Percentiles rank a stretch among this genome's conserved stretches.
Conservation (phyloP, 306 rosid species). For the Castanospermum australe region DNA sequence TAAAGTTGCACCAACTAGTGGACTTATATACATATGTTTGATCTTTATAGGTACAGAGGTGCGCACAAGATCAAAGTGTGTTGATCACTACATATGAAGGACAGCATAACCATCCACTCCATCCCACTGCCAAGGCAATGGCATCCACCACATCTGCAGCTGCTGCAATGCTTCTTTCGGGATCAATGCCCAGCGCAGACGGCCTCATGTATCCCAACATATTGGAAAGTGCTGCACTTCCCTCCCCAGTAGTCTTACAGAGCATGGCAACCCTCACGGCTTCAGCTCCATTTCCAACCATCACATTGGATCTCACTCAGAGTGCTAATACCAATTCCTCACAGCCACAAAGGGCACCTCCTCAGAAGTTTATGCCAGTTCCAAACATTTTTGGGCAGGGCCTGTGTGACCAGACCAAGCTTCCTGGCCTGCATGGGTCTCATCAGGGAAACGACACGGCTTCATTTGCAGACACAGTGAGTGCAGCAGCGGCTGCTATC, state of each 20-base stretch:
- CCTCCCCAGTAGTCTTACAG: conserved; percentile 32
- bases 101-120: conserved; percentile 62
- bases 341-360: neutral
- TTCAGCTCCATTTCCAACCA: conserved; percentile 73
- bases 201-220: conserved; percentile 32
- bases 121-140: conserved; percentile 63
- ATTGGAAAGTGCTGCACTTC: conserved; percentile 28
- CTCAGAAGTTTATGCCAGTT: neutral
- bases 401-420: neutral
- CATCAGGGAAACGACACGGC: conserved; percentile 27
- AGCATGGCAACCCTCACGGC: conserved; percentile 59
- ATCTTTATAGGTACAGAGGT: conserved; percentile 57
- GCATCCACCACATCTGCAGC: conserved; percentile 66
- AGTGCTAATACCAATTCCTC: neutral
- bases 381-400: neutral
- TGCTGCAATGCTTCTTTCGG: conserved; percentile 59
- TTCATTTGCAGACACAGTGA: conserved; percentile 27
- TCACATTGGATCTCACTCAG: conserved; percentile 62
- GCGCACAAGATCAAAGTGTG: conserved; percentile 54
- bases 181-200: conserved; percentile 55
- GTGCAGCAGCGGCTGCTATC: conserved; percentile 45
- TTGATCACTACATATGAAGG: conserved; percentile 73
- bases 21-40: too few relatives aligned
- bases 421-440: neutral
- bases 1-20: neutral